A percentile compares a stretch with the other conserved stretches of the same genome.
These are phyloP conservation scores for Collariella sp. DNA, from an alignment of 495 filamentous ascomycete genomes.

Conservation along the genomic window DNA sequence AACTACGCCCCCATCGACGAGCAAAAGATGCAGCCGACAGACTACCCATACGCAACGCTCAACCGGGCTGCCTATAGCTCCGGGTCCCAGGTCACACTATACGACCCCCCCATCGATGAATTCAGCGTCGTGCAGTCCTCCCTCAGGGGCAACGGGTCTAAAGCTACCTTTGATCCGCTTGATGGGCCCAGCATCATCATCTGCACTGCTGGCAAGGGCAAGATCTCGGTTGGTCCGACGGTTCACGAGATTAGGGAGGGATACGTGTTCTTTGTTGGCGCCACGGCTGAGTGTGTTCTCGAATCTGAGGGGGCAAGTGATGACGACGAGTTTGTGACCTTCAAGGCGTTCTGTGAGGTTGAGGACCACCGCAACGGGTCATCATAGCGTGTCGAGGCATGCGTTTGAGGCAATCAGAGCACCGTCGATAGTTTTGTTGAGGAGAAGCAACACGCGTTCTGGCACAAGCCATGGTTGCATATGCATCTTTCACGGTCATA, in stretches of 20 bases:
- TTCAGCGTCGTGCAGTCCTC: slow-evolving; percentile 83
- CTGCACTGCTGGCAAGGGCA: slow-evolving; percentile 73
- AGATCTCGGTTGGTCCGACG: slow-evolving; percentile 68
- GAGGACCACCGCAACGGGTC: slow-evolving; percentile 32
- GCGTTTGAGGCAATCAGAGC: not conserved
- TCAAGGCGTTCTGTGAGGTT: slow-evolving; percentile 93
- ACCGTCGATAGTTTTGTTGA: no score
- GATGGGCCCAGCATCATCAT: slow-evolving; percentile 87
- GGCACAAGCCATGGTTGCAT: no score
- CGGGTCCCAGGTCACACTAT: slow-evolving; percentile 59
- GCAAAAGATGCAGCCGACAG: slow-evolving; percentile 80
- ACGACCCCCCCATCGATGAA: slow-evolving; percentile 95
- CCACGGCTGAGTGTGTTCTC: slow-evolving; percentile 74
- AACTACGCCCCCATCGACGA: slow-evolving; percentile 84
- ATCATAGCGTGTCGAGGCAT: not conserved
- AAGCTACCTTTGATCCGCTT: slow-evolving; percentile 78
- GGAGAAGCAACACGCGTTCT: no score
- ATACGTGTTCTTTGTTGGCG: slow-evolving; percentile 87
- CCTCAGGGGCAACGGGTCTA: slow-evolving; percentile 59
- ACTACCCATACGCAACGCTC: slow-evolving; percentile 75
- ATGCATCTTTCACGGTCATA: no score
- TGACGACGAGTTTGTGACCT: slow-evolving; percentile 67
- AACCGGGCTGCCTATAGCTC: slow-evolving; percentile 71
- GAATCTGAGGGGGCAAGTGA: slow-evolving; percentile 51
- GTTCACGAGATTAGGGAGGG: slow-evolving; percentile 59